Conservation (phyloP, 169 alveolate genomes). For the Plasmodium berghei region DNA sequence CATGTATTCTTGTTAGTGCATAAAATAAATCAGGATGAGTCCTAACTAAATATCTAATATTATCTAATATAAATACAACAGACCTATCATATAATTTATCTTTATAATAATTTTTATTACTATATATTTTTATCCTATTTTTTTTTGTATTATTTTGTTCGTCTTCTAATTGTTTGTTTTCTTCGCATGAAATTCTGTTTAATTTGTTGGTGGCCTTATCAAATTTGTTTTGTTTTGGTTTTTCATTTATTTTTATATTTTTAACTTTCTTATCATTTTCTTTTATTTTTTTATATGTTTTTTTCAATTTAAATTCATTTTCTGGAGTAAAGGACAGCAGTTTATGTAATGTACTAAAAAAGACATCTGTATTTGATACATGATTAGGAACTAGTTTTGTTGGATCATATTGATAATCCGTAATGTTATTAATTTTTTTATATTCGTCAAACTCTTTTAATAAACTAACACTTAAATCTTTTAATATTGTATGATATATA, state of each 20-base stretch:
- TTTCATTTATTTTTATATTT: background rate
- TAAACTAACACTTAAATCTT: constrained; percentile 62
- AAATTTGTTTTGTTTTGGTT: background rate
- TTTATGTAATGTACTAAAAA: constrained; percentile 65
- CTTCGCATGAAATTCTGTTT: background rate
- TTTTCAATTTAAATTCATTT: background rate
- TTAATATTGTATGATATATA: constrained; percentile 67
- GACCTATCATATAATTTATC: constrained; percentile 66
- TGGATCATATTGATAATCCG: constrained; percentile 57
- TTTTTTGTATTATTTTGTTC: background rate
- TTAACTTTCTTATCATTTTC: background rate
- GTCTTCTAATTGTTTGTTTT: background rate
- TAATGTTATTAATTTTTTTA: constrained; percentile 33
- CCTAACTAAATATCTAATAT: constrained; percentile 64
- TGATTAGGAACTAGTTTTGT: constrained; percentile 71
- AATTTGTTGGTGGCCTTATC: background rate
- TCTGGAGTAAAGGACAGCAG: constrained; percentile 56
- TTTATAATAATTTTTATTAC: constrained; percentile 31
- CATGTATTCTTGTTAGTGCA: constrained; percentile 76
- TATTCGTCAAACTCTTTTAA: constrained; percentile 67
- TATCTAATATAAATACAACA: constrained; percentile 68
- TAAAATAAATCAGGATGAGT: constrained; percentile 77
- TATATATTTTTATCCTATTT: background rate
- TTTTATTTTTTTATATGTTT: background rate
- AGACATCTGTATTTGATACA: constrained; percentile 58